Conservation (phyloP, 1,284 basidiomycete species). For the Cutaneotrichosporon cutaneum region DNA sequence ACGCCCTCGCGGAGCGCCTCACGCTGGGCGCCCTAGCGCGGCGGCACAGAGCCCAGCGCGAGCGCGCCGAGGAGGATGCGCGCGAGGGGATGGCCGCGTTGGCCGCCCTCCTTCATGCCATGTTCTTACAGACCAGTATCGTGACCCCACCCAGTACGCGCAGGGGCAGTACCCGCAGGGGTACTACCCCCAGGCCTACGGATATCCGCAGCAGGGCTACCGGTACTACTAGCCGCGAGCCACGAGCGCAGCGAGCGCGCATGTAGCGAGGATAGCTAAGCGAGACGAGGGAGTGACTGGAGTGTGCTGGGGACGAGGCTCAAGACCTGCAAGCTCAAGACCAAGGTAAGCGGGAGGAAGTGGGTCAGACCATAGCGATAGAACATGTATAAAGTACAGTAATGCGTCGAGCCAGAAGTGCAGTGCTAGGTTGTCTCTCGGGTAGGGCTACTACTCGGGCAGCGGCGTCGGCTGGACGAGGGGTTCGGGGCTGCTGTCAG, state of each 20-base stretch:
- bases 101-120: neutral
- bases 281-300: neutral
- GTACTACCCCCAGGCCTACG: neutral
- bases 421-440: neutral
- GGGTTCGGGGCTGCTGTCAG: conserved; percentile 45
- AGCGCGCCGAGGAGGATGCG: neutral
- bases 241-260: neutral
- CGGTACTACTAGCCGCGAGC: neutral
- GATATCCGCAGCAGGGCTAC: neutral
- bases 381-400: neutral
- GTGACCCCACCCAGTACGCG: neutral
- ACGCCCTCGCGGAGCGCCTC: neutral
- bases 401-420: neutral
- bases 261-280: neutral
- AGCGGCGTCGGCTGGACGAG: conserved; percentile 49
- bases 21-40: neutral
- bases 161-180: neutral
- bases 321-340: too few relatives aligned
- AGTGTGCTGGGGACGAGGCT: too few relatives aligned
- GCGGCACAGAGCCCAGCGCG: neutral
- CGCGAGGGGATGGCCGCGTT: neutral
- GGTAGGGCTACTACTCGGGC: conserved; percentile 29
- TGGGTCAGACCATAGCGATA: neutral
- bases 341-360: too few relatives aligned
- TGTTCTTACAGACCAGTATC: conserved; percentile 10